Conservation (phyloP, 768 basidiomycete genomes). For the Leccinum longicurvipes region DNA sequence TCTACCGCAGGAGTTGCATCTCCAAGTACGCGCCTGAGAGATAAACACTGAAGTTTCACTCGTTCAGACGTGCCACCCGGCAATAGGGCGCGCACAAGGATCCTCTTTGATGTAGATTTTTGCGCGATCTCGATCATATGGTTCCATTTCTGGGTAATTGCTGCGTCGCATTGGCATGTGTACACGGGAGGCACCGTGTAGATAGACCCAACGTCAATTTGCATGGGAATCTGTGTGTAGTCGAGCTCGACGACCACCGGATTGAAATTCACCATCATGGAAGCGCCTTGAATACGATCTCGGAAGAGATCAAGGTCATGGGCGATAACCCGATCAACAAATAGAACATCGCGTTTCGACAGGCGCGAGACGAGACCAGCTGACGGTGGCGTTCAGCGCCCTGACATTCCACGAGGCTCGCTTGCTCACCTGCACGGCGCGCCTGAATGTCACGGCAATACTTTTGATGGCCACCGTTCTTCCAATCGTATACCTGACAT, state of each 20-base stretch:
- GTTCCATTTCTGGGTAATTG: conserved; percentile 24
- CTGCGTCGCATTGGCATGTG: conserved; percentile 23
- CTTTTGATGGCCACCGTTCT: conserved; percentile 23
- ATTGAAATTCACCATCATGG: not conserved
- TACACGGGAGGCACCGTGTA: conserved; percentile 5
- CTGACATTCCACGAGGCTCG: not conserved
- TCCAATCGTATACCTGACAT: conserved; percentile 31
- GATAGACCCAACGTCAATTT: conserved; percentile 16
- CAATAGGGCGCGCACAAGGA: conserved; percentile 29
- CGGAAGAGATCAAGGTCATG: conserved; percentile 15
- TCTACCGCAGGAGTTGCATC: conserved; percentile 3
- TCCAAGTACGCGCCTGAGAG: conserved; percentile 18
- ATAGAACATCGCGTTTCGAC: conserved; percentile 21
- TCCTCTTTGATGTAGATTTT: conserved; percentile 15
- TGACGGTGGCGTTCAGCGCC: conserved; percentile 5
- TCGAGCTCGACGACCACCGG: conserved; percentile 26
- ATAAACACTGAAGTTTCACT: conserved; percentile 25
- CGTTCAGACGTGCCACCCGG: conserved; percentile 24
- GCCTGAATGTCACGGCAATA: conserved; percentile 28
- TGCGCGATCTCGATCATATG: conserved; percentile 28
- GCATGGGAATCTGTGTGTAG: conserved; percentile 20
- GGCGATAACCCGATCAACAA: conserved; percentile 24
- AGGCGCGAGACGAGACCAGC: conserved; percentile 22
- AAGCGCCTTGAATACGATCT: conserved; percentile 16
- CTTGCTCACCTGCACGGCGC: conserved; percentile 21